A percentile compares a stretch with the other conserved stretches of the same genome.
These are phyloP conservation scores for Cucurbita ficifolia DNA, from an alignment of 306 rosid species.

Conservation along the genomic window DNA sequence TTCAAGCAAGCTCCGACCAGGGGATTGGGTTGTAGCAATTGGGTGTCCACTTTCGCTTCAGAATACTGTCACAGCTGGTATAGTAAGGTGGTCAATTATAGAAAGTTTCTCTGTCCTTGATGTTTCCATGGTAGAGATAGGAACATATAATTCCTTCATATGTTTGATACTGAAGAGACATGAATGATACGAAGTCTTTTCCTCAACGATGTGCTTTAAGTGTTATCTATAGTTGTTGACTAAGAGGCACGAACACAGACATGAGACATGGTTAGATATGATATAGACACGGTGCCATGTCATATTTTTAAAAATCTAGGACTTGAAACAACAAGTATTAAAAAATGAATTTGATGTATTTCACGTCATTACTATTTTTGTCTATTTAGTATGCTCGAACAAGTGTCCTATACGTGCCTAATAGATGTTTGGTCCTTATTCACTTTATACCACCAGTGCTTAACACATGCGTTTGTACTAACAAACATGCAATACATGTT, in stretches of 20 bases:
- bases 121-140: not conserved
- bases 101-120: not conserved
- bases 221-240: not conserved
- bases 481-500: not conserved
- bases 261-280: no score
- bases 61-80: conserved; percentile 90
- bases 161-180: not conserved
- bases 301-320: no score
- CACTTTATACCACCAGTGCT: not conserved
- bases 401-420: not conserved
- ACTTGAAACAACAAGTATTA: no score
- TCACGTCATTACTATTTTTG: not conserved
- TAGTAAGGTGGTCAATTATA: conserved; percentile 42
- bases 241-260: no score
- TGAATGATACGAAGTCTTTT: not conserved
- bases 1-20: conserved; percentile 71
- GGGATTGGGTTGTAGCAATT: conserved; percentile 82
- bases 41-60: conserved; percentile 89
- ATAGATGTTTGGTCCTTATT: not conserved
- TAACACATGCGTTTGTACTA: not conserved
- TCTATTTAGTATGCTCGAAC: not conserved
- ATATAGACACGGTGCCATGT: no score
- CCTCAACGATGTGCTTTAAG: not conserved
- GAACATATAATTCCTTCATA: not conserved
- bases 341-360: not conserved